Percentiles rank a stretch among this genome's conserved stretches.
These are phyloP conservation scores for Phytophthora podocarpi DNA, from an alignment of 352 stramenopile species.

Conservation along the genomic window DNA sequence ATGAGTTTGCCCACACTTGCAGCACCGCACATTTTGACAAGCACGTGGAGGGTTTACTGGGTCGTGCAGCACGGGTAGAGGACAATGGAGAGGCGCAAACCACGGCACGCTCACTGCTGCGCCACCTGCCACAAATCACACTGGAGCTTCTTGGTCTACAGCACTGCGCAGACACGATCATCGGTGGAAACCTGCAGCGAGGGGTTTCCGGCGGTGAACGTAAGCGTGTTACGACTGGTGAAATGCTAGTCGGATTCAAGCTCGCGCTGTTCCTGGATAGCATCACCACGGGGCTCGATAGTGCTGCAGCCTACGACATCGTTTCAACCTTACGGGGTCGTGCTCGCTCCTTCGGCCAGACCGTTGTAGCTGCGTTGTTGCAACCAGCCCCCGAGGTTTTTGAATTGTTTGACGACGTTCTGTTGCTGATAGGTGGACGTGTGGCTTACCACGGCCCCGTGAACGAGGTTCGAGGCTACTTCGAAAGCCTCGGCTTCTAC, in stretches of 20 bases:
- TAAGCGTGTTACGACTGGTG: constrained; percentile 89
- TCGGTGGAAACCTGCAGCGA: constrained; percentile 54
- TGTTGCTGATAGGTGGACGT: constrained; percentile 64
- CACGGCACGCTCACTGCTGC: constrained; percentile 30
- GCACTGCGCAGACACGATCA: constrained; percentile 49
- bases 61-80: not conserved
- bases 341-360: constrained; percentile 42
- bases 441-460: constrained; percentile 79
- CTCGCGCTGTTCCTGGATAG: constrained; percentile 76
- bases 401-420: constrained; percentile 58
- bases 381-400: constrained; percentile 74
- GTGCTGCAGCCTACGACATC: constrained; percentile 63
- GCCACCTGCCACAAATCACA: constrained; percentile 37
- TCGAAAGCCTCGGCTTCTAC: constrained; percentile 46
- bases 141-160: constrained; percentile 45
- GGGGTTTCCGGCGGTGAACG: constrained; percentile 87
- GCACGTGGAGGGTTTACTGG: constrained; percentile 50
- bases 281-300: constrained; percentile 64
- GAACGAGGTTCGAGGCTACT: constrained; percentile 37
- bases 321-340: constrained; percentile 38
- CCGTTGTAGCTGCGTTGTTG: constrained; percentile 80
- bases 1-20: constrained; percentile 91
- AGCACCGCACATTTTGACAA: constrained; percentile 42
- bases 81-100: constrained; percentile 36
- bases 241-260: constrained; percentile 84